Evolutionary conservation across 2,329 filamentous ascomycete species (phyloP).

Genomic region (Blastomyces silverae): DNA sequence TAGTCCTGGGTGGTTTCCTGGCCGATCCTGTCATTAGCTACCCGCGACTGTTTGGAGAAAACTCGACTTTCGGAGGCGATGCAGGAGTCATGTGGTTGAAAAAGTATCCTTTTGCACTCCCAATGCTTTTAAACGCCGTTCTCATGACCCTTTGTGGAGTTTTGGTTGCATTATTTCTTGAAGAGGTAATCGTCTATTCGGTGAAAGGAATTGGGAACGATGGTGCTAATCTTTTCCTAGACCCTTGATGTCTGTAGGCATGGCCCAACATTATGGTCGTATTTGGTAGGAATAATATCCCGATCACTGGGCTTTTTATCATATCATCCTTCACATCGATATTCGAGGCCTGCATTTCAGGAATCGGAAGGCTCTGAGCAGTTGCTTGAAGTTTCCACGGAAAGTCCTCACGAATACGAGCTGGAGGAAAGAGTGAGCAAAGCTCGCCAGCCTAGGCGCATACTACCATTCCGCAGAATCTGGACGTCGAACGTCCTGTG

Average conservation of each 20-base stretch:
- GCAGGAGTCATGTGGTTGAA: conserved; percentile 56
- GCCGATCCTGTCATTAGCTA: conserved; percentile 60
- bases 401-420: conserved; percentile 31
- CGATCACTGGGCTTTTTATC: conserved; percentile 26
- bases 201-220: not conserved
- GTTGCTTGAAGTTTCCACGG: conserved; percentile 32
- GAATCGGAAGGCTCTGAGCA: conserved; percentile 33
- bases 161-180: conserved; percentile 55
- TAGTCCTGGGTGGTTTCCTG: conserved; percentile 58
- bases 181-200: conserved; percentile 45
- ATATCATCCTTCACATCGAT: conserved; percentile 30
- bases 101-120: conserved; percentile 60
- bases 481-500: conserved; percentile 52
- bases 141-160: conserved; percentile 52
- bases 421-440: conserved; percentile 33
- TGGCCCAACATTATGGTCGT: conserved; percentile 43
- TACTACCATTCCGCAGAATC: conserved; percentile 45
- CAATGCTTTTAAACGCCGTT: conserved; percentile 58
- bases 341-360: conserved; percentile 31
- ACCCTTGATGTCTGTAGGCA: conserved; percentile 45
- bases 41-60: conserved; percentile 55
- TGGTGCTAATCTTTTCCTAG: conserved; percentile 26
- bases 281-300: conserved; percentile 27
- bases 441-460: conserved; percentile 34
- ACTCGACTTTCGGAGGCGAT: conserved; percentile 50